Evolutionary conservation across 306 rosid species (phyloP), one percentile per base, ranked within the genome.

Genomic region (Castanospermum australe): DNA sequence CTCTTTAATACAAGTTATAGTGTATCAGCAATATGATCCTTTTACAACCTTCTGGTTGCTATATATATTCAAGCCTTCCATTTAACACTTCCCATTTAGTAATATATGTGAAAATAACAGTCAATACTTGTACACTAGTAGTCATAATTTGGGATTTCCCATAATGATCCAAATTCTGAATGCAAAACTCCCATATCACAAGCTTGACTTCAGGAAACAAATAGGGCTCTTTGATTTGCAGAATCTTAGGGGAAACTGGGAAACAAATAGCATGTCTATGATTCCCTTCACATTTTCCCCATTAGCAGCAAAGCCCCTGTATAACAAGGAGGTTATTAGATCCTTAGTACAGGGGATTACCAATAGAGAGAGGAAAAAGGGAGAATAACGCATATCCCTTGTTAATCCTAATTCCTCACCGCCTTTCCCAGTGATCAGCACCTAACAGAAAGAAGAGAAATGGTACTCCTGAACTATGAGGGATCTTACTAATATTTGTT

Each of bases 1-100:
- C 56, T 76, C 76, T 64, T 68, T 39, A 47, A 61, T 32, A 64
- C 33, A 18, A 56, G 28, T 78, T 59, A 38, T 3, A 56, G 44
- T 5, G 33, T 33, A 44, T 62, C 59, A 25, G 41, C 20, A 45
- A 36, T 21, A 52, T 45, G 69, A 80, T 8, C 25, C 76, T 76
- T 63, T 52, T 21, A 69, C 42, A 75, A 22, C 71, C 56, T 68
- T 22, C 33, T n/a, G 4, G 42, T 14, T 3, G 32, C 38, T n/a
- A 61, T 32, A 6, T 61, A 2, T 61, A n/a, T n/a, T 0, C 8
- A 2, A 39, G 12, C 15, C 42, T 61, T 61, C 42, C 67, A 61
- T 32, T 13, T 6, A 15, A 61, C 44, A 15, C 30, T 32, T 2
- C n/a, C 39, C 71, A 65, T 20, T 65, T 5, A 2, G 32, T 36